Base-by-base conservation (phyloP, 2,329 filamentous ascomycete genomes). In the Aspergillus hortae region DNA sequence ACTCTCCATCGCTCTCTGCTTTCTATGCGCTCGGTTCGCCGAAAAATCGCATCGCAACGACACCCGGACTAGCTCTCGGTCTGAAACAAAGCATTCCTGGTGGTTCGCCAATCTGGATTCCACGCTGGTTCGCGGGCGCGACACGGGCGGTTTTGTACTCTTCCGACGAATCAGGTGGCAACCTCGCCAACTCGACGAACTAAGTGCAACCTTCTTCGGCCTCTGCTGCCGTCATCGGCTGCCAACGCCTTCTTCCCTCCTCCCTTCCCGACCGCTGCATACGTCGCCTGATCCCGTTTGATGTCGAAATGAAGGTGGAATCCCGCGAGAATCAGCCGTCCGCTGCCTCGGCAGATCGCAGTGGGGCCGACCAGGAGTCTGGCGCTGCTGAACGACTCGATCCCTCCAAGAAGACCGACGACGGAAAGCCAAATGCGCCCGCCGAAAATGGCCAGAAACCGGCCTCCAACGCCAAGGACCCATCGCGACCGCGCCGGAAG, bases 401-500 rank as follows among this genome's bases (percentile, higher is more conserved):
- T 67, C 75, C 64, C 40, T 57, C 61, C 68, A 72, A 70, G 66
- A 68, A 76, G 59, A 64, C 67, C 52, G 73, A 73, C 53, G 73
- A 73, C 58, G 73, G 78, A 57, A 75, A 77, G 55, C 64, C 67
- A 42, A 71, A 74, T 61, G 74, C 78, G 57, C 74, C 78, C 57
- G 70, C 76, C 52, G 85, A 85, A 74, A 88, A 87, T 74, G 87
- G 73, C 80, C 85, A 69, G 81, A 89, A 75, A 59, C 57, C 66
- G 32, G n/a, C 35, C 4, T 27, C 46, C 46, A 83, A 82, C 66
- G 84, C 91, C 51, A 97, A 97, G 73, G 94, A 99, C 70, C 92
- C 92, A 51, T 80, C 87, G 65, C 85, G 94, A 54, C 92, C 94
- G 15, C 82, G 92, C 62, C 84, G 94, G 66, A 99, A 97, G 80